A percentile compares a stretch with the other conserved stretches of the same genome.
Conservation (phyloP, 2,329 filamentous ascomycete genomes). For the Myriosclerotinia curreyana region DNA sequence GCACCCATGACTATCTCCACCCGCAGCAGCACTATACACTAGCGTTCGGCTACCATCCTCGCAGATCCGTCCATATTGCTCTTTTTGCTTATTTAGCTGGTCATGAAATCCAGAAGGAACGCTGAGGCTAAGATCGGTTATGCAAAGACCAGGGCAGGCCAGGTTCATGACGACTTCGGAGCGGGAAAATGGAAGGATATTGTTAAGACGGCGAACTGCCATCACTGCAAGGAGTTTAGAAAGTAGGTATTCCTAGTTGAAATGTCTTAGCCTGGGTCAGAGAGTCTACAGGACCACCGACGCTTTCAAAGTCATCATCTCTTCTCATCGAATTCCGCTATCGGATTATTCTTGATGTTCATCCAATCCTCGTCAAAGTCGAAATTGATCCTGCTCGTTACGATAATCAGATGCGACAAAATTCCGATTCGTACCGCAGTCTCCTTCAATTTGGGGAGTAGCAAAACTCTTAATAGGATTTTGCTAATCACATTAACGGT, state of each 20-base stretch:
- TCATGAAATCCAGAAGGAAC: no score
- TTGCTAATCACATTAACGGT: constrained; percentile 31
- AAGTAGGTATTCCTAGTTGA: no score
- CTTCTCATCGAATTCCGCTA: constrained; percentile 5
- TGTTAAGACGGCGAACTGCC: no score
- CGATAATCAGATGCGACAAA: constrained; percentile 29
- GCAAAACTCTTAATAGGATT: constrained; percentile 26
- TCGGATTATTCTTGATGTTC: constrained; percentile 27
- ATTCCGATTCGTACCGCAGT: constrained; percentile 25
- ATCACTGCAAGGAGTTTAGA: no score
- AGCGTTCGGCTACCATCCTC: no score
- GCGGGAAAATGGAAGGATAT: no score
- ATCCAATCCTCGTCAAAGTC: constrained; percentile 25
- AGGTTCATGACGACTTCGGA: no score
- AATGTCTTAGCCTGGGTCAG: constrained; percentile 15
- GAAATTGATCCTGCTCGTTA: constrained; percentile 28
- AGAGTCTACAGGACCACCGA: not conserved
- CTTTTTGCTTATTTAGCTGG: no score
- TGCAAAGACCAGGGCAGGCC: no score
- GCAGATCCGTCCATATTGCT: no score
- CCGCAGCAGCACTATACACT: no score
- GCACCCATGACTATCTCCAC: constrained; percentile 35
- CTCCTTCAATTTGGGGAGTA: constrained; percentile 33
- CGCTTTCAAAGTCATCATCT: constrained; percentile 16
- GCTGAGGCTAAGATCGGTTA: no score